These are phyloP conservation scores for Scheffersomyces quercinus DNA, from an alignment of 1,139 yeast genomes.

Conservation along the genomic window DNA sequence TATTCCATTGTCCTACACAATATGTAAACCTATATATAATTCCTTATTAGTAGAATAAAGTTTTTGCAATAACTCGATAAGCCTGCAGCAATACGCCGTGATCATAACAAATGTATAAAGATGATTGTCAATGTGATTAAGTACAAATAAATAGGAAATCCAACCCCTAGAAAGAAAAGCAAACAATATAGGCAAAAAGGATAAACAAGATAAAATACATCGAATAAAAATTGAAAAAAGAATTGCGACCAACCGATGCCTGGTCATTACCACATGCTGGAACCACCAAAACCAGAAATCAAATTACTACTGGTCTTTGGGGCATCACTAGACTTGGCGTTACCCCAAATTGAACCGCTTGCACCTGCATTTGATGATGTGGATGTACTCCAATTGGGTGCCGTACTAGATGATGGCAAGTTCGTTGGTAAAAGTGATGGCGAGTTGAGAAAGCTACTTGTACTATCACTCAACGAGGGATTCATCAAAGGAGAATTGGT, in stretches of 20 bases:
- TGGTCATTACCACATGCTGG: slow-evolving; percentile 13
- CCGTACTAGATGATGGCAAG: slow-evolving; percentile 7
- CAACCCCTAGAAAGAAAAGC: background rate
- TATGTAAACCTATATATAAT: too few species aligned
- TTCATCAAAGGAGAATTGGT: background rate
- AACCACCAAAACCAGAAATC: slow-evolving; percentile 15
- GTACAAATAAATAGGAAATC: slow-evolving; percentile 1
- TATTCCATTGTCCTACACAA: too few species aligned
- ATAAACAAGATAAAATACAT: background rate
- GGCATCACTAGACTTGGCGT: slow-evolving; percentile 6
- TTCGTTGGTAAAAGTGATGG: slow-evolving; percentile 10
- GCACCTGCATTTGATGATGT: slow-evolving; percentile 2
- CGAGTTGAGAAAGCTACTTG: slow-evolving; percentile 7
- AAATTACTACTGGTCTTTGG: slow-evolving; percentile 12
- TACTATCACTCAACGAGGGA: background rate
- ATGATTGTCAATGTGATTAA: background rate
- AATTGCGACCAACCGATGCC: too few species aligned
- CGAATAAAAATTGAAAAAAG: background rate
- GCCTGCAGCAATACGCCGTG: too few species aligned
- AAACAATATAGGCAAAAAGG: background rate
- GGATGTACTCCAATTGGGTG: slow-evolving; percentile 17
- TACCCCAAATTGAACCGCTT: slow-evolving; percentile 16
- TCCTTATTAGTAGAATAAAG: too few species aligned
- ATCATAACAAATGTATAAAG: too few species aligned
- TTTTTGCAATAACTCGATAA: too few species aligned